phyloP scores from a whole-genome alignment of 2,329 filamentous ascomycete genomes.

The Calycina marina region DNA sequence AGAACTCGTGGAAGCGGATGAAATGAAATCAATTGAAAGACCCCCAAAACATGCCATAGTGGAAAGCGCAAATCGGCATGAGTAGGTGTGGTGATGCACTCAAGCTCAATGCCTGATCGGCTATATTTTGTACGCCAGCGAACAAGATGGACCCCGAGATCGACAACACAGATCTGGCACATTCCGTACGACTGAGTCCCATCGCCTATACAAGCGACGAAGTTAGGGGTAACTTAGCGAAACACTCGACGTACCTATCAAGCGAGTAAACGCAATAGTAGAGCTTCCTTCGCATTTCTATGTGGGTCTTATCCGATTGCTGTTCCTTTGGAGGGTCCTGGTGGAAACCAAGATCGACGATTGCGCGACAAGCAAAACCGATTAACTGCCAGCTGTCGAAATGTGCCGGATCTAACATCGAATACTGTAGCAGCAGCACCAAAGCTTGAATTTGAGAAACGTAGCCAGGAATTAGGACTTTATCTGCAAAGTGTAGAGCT shows the following conservation, averaged over 20 bases:
- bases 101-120: too few relatives aligned
- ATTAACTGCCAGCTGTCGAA: conserved; percentile 93
- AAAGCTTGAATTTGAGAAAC: conserved; percentile 77
- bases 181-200: too few relatives aligned
- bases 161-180: too few relatives aligned
- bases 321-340: conserved; percentile 71
- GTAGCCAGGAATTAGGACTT: conserved; percentile 73
- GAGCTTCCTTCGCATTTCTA: conserved; percentile 68
- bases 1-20: too few relatives aligned
- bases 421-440: conserved; percentile 74
- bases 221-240: too few relatives aligned
- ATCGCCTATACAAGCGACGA: too few relatives aligned
- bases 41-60: too few relatives aligned
- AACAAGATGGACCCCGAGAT: too few relatives aligned
- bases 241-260: conserved; percentile 47
- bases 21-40: too few relatives aligned
- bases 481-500: conserved; percentile 66
- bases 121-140: too few relatives aligned
- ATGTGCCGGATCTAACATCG: conserved; percentile 76
- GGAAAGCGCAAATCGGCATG: too few relatives aligned
- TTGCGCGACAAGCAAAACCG: conserved; percentile 74
- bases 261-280: conserved; percentile 87
- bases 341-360: conserved; percentile 82
- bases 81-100: too few relatives aligned
- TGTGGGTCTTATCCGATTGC: conserved; percentile 47